phyloP scores from a whole-genome alignment of 805 yeast genomes.

The Lachancea kluyveri region DNA sequence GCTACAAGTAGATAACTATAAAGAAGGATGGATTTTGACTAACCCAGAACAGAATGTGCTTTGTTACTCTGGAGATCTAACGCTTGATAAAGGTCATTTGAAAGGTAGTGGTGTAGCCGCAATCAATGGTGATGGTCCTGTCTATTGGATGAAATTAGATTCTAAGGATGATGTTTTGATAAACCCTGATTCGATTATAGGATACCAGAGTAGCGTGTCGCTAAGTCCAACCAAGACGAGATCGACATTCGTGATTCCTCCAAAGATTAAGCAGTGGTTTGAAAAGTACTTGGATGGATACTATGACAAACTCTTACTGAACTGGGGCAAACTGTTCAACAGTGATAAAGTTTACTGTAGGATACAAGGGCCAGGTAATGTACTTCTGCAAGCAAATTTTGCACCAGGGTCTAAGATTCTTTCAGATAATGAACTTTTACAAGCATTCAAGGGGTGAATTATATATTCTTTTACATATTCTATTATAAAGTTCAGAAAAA shows the following conservation, averaged over 20 bases:
- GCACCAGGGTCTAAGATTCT: constrained; percentile 10
- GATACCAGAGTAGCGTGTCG: constrained; percentile 13
- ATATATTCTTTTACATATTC: constrained; percentile 1
- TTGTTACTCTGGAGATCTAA: constrained; percentile 24
- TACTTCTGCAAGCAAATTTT: constrained; percentile 22
- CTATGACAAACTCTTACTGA: constrained; percentile 11
- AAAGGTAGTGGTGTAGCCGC: constrained; percentile 27
- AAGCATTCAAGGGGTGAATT: constrained; percentile 3
- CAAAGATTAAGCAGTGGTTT: constrained; percentile 5
- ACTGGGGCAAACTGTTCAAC: constrained; percentile 10
- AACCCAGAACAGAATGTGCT: constrained; percentile 15
- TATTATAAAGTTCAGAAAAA: constrained; percentile 11
- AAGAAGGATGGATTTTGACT: constrained; percentile 20
- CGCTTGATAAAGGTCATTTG: constrained; percentile 10
- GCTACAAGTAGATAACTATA: constrained; percentile 17
- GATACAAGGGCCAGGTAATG: constrained; percentile 28
- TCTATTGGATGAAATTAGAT: constrained; percentile 21
- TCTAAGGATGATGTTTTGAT: constrained; percentile 21
- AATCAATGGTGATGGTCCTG: constrained; percentile 27
- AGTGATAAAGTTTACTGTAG: constrained; percentile 19
- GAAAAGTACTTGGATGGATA: constrained; percentile 4
- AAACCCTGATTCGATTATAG: constrained; percentile 17
- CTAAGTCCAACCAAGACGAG: constrained; percentile 2
- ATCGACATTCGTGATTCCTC: constrained; percentile 5
- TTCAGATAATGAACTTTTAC: constrained; percentile 10